Evolutionary conservation across 2,329 filamentous ascomycete species (phyloP).

Genomic region (Fusarium chaquense): DNA sequence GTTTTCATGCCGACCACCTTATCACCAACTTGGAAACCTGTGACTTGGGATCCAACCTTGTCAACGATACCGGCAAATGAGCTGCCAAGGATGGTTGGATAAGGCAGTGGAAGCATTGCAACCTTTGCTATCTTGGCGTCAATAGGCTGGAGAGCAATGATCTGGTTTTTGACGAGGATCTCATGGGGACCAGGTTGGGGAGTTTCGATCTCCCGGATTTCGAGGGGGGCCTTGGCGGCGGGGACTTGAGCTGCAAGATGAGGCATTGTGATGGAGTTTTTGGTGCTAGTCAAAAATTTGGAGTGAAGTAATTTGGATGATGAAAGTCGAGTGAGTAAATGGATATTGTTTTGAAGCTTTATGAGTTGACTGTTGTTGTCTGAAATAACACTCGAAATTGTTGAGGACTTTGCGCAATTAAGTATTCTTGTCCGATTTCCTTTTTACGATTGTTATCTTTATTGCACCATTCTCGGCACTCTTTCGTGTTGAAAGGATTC

Average conservation of each 20-base stretch:
- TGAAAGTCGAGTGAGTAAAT: rapidly evolving
- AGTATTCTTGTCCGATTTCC: not conserved
- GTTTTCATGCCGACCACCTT: conserved; percentile 36
- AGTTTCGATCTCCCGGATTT: conserved; percentile 30
- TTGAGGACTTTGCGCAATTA: not conserved
- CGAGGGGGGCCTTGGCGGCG: conserved; percentile 29
- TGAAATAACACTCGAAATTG: rapidly evolving
- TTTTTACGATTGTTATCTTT: rapidly evolving
- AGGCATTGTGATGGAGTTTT: conserved; percentile 1
- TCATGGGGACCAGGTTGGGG: conserved; percentile 35
- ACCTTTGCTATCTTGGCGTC: conserved; percentile 41
- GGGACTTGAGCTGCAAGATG: conserved; percentile 35
- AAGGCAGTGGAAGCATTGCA: conserved; percentile 34
- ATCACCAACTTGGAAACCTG: conserved; percentile 29
- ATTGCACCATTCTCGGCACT: not conserved
- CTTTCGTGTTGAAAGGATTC: not conserved
- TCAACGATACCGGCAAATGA: conserved; percentile 37
- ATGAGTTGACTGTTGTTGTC: not conserved
- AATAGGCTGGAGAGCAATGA: conserved; percentile 36
- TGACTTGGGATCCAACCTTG: conserved; percentile 14
- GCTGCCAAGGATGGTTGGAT: conserved; percentile 33
- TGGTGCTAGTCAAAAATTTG: rapidly evolving
- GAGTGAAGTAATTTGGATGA: too few species aligned
- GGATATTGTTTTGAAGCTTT: rapidly evolving
- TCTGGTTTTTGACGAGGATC: conserved; percentile 37